Evolutionary conservation across 331 rosid species (phyloP).

Genomic region (Malus hybrid): DNA sequence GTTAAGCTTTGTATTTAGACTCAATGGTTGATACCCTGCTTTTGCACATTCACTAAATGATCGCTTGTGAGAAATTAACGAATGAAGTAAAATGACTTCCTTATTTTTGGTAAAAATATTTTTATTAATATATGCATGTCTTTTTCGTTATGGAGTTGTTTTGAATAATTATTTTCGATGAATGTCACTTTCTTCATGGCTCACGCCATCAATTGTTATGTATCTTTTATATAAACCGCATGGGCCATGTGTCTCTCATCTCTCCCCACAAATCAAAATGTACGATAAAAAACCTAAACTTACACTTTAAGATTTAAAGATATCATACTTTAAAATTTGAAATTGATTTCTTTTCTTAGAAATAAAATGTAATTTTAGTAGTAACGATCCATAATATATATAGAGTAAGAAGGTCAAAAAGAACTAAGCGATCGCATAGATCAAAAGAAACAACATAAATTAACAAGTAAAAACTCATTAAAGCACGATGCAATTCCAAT

Average conservation of each 20-base stretch:
- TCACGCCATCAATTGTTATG: background rate
- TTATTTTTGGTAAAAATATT: background rate
- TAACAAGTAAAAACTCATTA: too few relatives aligned
- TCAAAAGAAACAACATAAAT: too few relatives aligned
- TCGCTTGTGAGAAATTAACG: background rate
- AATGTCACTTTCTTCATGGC: slow-evolving; percentile 6
- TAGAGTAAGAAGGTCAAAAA: too few relatives aligned
- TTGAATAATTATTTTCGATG: background rate
- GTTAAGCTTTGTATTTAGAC: background rate
- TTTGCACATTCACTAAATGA: background rate
- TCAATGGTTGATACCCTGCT: background rate
- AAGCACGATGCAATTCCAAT: too few relatives aligned
- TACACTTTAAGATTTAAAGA: background rate
- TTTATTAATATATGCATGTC: background rate
- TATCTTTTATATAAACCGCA: background rate
- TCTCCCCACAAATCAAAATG: background rate
- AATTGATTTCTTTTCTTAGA: background rate
- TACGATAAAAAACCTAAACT: background rate
- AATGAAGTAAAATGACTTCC: background rate
- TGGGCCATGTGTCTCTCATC: background rate
- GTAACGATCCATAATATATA: too few relatives aligned
- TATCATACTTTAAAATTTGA: background rate
- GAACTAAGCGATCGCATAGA: too few relatives aligned
- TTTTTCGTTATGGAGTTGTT: background rate
- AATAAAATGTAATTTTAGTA: too few relatives aligned